phyloP scores from a whole-genome alignment of 495 filamentous ascomycete species.

The Hypoxylon rickii region DNA sequence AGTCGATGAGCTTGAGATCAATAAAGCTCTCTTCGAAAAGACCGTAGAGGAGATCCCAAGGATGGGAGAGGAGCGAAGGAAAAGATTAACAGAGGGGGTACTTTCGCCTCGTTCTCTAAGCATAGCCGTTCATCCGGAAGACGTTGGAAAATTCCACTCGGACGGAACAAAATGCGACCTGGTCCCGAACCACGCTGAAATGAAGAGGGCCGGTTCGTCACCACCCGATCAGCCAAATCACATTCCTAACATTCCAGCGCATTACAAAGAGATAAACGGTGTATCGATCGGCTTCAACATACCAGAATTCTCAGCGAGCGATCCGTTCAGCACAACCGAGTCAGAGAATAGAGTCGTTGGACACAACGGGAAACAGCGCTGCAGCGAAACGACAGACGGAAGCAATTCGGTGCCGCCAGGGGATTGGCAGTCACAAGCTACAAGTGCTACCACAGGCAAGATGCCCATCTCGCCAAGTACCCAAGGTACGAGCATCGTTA shows the following conservation, averaged over 20 bases:
- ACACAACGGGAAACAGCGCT: conserved; percentile 47
- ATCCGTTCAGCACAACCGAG: conserved; percentile 40
- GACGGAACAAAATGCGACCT: conserved; percentile 26
- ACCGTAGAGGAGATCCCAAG: conserved; percentile 57
- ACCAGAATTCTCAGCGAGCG: conserved; percentile 42
- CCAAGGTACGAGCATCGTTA: conserved; percentile 61
- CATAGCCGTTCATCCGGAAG: conserved; percentile 40
- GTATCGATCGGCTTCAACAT: conserved; percentile 41
- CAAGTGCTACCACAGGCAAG: conserved; percentile 59
- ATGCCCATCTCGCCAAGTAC: conserved; percentile 63
- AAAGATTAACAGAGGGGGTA: conserved; percentile 36
- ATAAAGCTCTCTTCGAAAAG: conserved; percentile 72
- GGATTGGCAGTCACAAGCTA: conserved; percentile 59
- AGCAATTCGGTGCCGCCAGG: conserved; percentile 52
- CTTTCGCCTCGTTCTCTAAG: conserved; percentile 48
- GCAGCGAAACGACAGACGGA: conserved; percentile 58
- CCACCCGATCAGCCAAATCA: conserved; percentile 22
- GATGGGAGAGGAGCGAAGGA: conserved; percentile 33
- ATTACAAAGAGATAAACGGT: conserved; percentile 47
- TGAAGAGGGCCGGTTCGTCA: conserved; percentile 28
- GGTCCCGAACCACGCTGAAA: conserved; percentile 23
- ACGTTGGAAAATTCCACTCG: conserved; percentile 5
- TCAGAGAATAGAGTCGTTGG: conserved; percentile 36
- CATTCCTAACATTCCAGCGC: conserved; percentile 21
- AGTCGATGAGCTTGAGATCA: conserved; percentile 75